A percentile compares a stretch with the other conserved stretches of the same genome.
Conservation (phyloP, 2,329 filamentous ascomycete genomes). For the Curvularia verruculosa region DNA sequence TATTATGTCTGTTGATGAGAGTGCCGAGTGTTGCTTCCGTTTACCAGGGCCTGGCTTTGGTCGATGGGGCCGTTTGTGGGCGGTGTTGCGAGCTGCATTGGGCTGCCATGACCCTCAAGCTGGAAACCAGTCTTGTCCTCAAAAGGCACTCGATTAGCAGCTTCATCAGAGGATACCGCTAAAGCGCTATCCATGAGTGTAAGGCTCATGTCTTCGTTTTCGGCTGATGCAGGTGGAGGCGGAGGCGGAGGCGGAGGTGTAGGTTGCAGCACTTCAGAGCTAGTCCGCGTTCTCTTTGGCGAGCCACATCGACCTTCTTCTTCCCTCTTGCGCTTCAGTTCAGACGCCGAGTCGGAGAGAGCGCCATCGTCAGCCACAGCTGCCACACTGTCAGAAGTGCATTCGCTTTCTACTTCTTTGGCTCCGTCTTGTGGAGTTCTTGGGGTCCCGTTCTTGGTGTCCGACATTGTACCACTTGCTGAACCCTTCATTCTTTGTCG, state of each 20-base stretch:
- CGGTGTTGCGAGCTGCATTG: constrained; percentile 55
- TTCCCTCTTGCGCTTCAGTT: constrained; percentile 49
- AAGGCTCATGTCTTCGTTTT: constrained; percentile 32
- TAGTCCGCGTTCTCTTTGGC: constrained; percentile 42
- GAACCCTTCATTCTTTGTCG: constrained; percentile 64
- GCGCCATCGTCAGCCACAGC: constrained; percentile 28
- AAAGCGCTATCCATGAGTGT: constrained; percentile 35
- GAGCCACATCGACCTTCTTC: constrained; percentile 37
- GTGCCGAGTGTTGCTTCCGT: background rate
- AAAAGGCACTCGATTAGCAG: constrained; percentile 23
- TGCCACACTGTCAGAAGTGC: constrained; percentile 25
- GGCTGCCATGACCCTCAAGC: constrained; percentile 33
- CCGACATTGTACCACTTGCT: constrained; percentile 40
- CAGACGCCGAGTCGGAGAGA: constrained; percentile 34
- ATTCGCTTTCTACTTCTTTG: background rate
- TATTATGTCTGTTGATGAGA: background rate
- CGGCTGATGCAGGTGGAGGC: constrained; percentile 40
- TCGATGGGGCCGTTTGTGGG: constrained; percentile 44
- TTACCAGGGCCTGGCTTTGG: constrained; percentile 12
- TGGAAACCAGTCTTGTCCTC: constrained; percentile 14
- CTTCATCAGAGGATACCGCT: constrained; percentile 11
- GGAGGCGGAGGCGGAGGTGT: constrained; percentile 53
- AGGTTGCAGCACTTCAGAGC: constrained; percentile 46
- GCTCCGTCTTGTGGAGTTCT: constrained; percentile 24
- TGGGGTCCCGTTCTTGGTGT: constrained; percentile 22